These are phyloP conservation scores for Boletus tomentosulus DNA, from an alignment of 768 basidiomycete genomes.

Conservation along the genomic window DNA sequence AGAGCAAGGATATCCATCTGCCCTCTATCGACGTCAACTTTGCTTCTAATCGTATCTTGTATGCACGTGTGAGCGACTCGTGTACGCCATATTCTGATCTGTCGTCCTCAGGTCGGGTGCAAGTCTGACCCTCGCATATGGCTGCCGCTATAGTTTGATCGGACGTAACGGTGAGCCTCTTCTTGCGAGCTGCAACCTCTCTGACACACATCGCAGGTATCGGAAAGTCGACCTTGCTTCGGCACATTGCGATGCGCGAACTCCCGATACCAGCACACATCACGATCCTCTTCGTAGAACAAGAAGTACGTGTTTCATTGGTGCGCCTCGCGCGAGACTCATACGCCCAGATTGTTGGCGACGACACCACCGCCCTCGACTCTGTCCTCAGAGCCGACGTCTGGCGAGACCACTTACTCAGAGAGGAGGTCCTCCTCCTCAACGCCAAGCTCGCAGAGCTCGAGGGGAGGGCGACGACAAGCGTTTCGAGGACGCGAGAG, in stretches of 20 bases:
- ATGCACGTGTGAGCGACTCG: too few relatives aligned
- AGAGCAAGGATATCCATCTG: slow-evolving; percentile 96
- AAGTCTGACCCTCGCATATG: slow-evolving; percentile 81
- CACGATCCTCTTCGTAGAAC: slow-evolving; percentile 96
- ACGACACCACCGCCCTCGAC: slow-evolving; percentile 87
- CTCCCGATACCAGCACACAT: slow-evolving; percentile 92
- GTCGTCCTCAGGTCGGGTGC: slow-evolving; percentile 78
- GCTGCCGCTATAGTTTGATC: slow-evolving; percentile 88
- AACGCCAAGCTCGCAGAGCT: slow-evolving; percentile 66
- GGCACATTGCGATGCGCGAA: slow-evolving; percentile 93
- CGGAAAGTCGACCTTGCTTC: slow-evolving; percentile 93
- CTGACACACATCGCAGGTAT: slow-evolving; percentile 49
- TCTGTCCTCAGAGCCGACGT: slow-evolving; percentile 99
- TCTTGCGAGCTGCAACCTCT: background rate
- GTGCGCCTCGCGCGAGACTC: background rate
- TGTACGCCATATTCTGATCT: too few relatives aligned
- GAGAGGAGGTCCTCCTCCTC: slow-evolving; percentile 74
- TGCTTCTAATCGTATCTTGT: slow-evolving; percentile 92
- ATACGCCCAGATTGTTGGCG: slow-evolving; percentile 75
- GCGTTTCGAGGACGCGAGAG: slow-evolving; percentile 77
- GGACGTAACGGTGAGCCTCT: slow-evolving; percentile 66
- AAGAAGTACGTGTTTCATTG: slow-evolving; percentile 59
- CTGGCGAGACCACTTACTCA: slow-evolving; percentile 89
- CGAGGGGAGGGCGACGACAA: slow-evolving; percentile 75
- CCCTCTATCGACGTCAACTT: slow-evolving; percentile 96